These are phyloP conservation scores for Dimocarpus longan DNA, from an alignment of 345 rosid species.

Conservation along the genomic window DNA sequence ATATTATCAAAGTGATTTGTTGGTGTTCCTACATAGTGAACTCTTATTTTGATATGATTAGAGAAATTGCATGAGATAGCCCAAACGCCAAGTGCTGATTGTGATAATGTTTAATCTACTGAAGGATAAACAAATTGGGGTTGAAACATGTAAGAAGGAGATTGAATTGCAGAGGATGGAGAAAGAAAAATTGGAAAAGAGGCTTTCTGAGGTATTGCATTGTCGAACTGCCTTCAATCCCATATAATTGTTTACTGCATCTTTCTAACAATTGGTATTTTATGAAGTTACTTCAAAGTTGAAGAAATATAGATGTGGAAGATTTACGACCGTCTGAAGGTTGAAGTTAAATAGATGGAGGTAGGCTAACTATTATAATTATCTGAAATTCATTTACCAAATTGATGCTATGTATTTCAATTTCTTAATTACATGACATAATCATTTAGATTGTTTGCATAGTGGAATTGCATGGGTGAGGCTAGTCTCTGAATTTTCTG, in stretches of 20 bases:
- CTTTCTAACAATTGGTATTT: no score
- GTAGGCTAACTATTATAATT: slow-evolving; percentile 34
- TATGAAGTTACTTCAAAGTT: slow-evolving; percentile 40
- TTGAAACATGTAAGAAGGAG: slow-evolving; percentile 69
- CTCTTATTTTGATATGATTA: no score
- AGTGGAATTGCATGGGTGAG: no score
- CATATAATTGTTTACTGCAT: no score
- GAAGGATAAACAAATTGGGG: slow-evolving; percentile 66
- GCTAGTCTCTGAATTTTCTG: no score
- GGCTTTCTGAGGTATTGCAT: slow-evolving; percentile 51
- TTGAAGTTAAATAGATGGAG: slow-evolving; percentile 59
- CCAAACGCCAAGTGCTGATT: slow-evolving; percentile 36
- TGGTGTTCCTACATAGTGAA: no score
- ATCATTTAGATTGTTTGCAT: no score
- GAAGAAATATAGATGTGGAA: slow-evolving; percentile 65
- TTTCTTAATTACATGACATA: not conserved
- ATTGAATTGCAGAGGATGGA: slow-evolving; percentile 62
- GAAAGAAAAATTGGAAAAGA: slow-evolving; percentile 62
- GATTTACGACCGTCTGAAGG: slow-evolving; percentile 72
- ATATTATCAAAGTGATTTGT: no score
- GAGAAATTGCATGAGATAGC: slow-evolving; percentile 27
- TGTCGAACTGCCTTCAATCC: no score
- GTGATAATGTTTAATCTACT: slow-evolving; percentile 50
- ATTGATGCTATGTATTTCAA: no score
- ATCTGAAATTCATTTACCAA: not conserved